A percentile compares a stretch with the other conserved stretches of the same genome.
Conservation (phyloP, 2,329 filamentous ascomycete species). For the Fusarium lyarnte region DNA sequence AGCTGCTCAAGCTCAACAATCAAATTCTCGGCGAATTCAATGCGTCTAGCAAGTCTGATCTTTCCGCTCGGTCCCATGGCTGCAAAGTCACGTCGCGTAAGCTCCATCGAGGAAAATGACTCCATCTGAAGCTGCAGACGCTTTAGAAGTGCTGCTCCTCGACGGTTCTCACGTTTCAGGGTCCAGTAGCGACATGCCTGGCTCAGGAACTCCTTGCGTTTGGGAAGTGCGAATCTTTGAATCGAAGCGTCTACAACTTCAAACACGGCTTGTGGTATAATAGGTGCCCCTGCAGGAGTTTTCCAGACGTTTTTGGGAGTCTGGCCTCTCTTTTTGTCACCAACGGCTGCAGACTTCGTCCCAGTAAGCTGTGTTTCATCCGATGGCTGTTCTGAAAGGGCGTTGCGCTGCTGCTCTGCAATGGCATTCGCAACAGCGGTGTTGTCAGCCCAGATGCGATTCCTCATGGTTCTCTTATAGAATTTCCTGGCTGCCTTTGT, state of each 20-base stretch:
- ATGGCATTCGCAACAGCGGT: slow-evolving; percentile 84
- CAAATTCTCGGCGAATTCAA: slow-evolving; percentile 85
- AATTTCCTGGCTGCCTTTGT: slow-evolving; percentile 86
- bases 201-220: slow-evolving; percentile 90
- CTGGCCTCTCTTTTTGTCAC: slow-evolving; percentile 75
- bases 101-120: slow-evolving; percentile 96
- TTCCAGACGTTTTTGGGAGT: slow-evolving; percentile 73
- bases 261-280: slow-evolving; percentile 89
- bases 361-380: slow-evolving; percentile 88
- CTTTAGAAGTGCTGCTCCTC: slow-evolving; percentile 91
- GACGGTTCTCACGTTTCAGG: slow-evolving; percentile 89
- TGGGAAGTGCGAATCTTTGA: slow-evolving; percentile 79
- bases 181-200: slow-evolving; percentile 99
- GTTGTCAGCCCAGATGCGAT: slow-evolving; percentile 90
- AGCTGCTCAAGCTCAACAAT: slow-evolving; percentile 82
- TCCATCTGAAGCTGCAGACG: slow-evolving; percentile 94
- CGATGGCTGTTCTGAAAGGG: slow-evolving; percentile 72
- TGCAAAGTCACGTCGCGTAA: slow-evolving; percentile 94
- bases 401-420: slow-evolving; percentile 75
- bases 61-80: slow-evolving; percentile 89
- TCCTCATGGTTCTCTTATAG: slow-evolving; percentile 89
- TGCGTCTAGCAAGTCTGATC: slow-evolving; percentile 79
- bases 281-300: slow-evolving; percentile 90
- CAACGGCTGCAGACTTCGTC: slow-evolving; percentile 78
- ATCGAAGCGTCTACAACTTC: slow-evolving; percentile 87